Evolutionary conservation across 2,329 filamentous ascomycete species (phyloP).

Genomic region (Dendrostoma leiphaemia): DNA sequence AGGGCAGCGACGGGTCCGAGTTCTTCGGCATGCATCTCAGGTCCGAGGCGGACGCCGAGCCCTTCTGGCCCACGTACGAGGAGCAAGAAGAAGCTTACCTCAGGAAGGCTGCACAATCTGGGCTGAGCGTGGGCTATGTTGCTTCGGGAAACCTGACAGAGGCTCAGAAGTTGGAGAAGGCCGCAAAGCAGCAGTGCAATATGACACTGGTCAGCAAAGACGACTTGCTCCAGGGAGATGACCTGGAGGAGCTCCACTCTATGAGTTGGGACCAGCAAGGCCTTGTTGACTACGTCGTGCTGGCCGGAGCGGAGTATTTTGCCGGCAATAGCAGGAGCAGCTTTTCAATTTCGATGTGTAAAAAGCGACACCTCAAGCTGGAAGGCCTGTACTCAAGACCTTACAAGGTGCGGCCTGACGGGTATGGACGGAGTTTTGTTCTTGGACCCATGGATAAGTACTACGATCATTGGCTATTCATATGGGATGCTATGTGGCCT

Average conservation of each 20-base stretch:
- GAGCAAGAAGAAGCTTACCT: constrained; percentile 40
- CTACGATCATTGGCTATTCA: constrained; percentile 48
- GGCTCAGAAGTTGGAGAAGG: constrained; percentile 34
- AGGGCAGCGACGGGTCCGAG: constrained; percentile 17
- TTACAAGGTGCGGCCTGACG: constrained; percentile 39
- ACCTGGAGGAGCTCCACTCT: constrained; percentile 31
- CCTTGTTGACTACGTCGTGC: constrained; percentile 39
- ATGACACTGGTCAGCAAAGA: constrained; percentile 37
- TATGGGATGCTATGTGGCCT: constrained; percentile 45
- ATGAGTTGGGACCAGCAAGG: constrained; percentile 46
- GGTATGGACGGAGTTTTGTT: constrained; percentile 41
- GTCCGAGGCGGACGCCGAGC: constrained; percentile 44
- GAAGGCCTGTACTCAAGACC: constrained; percentile 40
- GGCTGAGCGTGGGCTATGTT: constrained; percentile 38
- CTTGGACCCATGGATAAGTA: constrained; percentile 43
- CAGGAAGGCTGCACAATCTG: constrained; percentile 29
- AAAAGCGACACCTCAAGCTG: constrained; percentile 41
- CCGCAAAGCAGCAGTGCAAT: constrained; percentile 30
- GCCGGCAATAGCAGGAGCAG: constrained; percentile 45
- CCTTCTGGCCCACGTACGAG: constrained; percentile 43
- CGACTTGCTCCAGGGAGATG: constrained; percentile 28
- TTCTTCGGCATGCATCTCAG: constrained; percentile 44
- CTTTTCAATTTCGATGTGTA: constrained; percentile 44
- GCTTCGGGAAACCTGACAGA: constrained; percentile 45
- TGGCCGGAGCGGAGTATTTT: constrained; percentile 40